Evolutionary conservation across 2,329 filamentous ascomycete species (phyloP).

Genomic region (Tolypocladium inflatum): DNA sequence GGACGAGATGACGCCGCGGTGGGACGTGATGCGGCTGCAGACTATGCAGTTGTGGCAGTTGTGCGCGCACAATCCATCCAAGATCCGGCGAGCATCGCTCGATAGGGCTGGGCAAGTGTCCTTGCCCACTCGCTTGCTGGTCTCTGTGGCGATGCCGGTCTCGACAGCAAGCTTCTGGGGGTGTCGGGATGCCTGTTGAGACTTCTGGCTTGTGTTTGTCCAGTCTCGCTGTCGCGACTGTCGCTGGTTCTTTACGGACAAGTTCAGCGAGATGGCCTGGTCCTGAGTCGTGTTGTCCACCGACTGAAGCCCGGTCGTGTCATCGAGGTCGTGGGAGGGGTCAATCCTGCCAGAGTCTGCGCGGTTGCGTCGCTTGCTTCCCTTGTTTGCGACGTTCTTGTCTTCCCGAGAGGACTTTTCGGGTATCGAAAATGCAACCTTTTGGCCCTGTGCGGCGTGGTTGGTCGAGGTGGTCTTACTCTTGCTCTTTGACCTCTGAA

Average conservation of each 20-base stretch:
- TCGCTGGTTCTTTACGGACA: slow-evolving; percentile 12
- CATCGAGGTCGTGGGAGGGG: slow-evolving; percentile 20
- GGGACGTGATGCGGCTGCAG: slow-evolving; percentile 43
- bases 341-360: slow-evolving; percentile 7
- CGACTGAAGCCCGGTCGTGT: slow-evolving; percentile 24
- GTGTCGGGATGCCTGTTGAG: slow-evolving; percentile 14
- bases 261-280: slow-evolving; percentile 20
- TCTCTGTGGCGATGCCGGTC: slow-evolving; percentile 13
- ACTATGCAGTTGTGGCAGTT: slow-evolving; percentile 47
- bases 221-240: slow-evolving; percentile 4
- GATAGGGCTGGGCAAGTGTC: slow-evolving; percentile 38
- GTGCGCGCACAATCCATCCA: slow-evolving; percentile 45
- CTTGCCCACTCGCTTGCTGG: slow-evolving; percentile 14
- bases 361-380: slow-evolving; percentile 29
- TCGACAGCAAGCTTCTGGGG: slow-evolving; percentile 13
- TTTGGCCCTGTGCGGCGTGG: slow-evolving; percentile 17
- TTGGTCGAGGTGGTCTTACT: slow-evolving; percentile 14
- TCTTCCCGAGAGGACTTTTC: slow-evolving; percentile 19
- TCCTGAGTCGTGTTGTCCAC: slow-evolving; percentile 24
- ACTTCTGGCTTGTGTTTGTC: slow-evolving; percentile 15
- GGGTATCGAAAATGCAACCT: slow-evolving; percentile 32
- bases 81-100: slow-evolving; percentile 39
- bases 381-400: slow-evolving; percentile 27
- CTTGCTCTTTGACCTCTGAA: slow-evolving; percentile 17
- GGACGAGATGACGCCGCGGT: slow-evolving; percentile 26